A percentile compares a stretch with the other conserved stretches of the same genome.
These are phyloP conservation scores for Candida xyloterini DNA, from an alignment of 805 yeast species.

Conservation along the genomic window DNA sequence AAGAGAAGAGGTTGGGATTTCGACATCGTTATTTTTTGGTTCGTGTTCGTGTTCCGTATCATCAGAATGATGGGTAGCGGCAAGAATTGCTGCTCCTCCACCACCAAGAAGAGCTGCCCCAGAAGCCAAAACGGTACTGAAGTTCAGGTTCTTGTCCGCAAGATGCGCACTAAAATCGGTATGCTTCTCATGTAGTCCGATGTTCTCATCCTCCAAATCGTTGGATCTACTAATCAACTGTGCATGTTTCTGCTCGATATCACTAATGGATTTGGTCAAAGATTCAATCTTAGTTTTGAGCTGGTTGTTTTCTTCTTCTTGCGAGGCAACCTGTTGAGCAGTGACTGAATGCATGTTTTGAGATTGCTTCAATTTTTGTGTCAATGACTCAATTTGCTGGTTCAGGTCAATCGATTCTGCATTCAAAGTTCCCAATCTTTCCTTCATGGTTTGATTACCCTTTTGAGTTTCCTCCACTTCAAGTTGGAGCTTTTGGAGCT, in stretches of 20 bases:
- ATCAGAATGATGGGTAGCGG: constrained; percentile 12
- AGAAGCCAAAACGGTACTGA: constrained; percentile 28
- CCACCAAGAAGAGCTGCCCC: constrained; percentile 27
- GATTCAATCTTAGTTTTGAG: constrained; percentile 25
- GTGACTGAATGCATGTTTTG: constrained; percentile 62
- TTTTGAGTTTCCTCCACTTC: constrained; percentile 66
- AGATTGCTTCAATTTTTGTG: constrained; percentile 57
- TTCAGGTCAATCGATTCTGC: constrained; percentile 62
- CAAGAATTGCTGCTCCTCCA: constrained; percentile 21
- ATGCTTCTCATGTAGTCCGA: constrained; percentile 37
- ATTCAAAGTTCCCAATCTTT: constrained; percentile 61
- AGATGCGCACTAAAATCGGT: constrained; percentile 31
- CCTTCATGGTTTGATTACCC: constrained; percentile 62
- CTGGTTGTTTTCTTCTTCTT: constrained; percentile 45
- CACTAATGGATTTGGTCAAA: constrained; percentile 25
- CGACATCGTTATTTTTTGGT: constrained; percentile 15
- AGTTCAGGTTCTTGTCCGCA: constrained; percentile 32
- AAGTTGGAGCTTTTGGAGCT: constrained; percentile 57
- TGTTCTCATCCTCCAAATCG: constrained; percentile 38
- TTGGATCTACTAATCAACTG: constrained; percentile 20
- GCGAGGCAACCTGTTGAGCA: constrained; percentile 65
- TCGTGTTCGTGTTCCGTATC: constrained; percentile 1
- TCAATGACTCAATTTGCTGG: constrained; percentile 49
- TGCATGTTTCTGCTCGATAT: constrained; percentile 27
- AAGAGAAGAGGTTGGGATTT: constrained; percentile 33